Conservation (phyloP, 805 yeast genomes). For the Lipomyces yamadae region DNA sequence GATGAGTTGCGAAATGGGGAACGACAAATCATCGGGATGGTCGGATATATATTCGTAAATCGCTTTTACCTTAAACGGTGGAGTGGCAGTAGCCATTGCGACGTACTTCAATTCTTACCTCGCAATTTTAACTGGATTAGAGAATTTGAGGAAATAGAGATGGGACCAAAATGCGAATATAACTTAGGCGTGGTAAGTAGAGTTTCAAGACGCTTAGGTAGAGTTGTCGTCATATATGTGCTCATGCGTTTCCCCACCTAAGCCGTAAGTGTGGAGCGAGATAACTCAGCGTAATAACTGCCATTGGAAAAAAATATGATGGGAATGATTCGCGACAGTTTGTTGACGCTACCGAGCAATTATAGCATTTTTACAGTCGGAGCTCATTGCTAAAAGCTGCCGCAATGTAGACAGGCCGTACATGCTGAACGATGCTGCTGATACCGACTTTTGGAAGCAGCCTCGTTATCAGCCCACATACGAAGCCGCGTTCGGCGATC, state of each 20-base stretch:
- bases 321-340: no score
- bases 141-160: neutral
- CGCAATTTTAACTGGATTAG: neutral
- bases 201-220: neutral
- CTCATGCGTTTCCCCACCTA: neutral
- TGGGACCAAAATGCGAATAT: neutral
- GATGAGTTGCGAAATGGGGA: conserved; percentile 68
- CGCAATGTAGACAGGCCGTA: no score
- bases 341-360: neutral
- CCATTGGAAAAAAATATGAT: no score
- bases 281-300: neutral
- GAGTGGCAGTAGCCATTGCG: conserved; percentile 27
- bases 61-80: conserved; percentile 73
- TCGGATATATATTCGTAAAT: conserved; percentile 69
- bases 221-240: neutral
- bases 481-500: no score
- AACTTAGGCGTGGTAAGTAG: neutral
- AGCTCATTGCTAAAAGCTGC: no score
- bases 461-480: no score
- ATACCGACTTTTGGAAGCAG: no score
- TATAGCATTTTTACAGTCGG: neutral
- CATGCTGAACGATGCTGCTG: no score
- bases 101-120: neutral
- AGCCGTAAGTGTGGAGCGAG: neutral
- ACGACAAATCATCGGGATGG: conserved; percentile 82